These are phyloP conservation scores for Arctium minus DNA, from an alignment of 129 eudicot genomes.

Conservation along the genomic window DNA sequence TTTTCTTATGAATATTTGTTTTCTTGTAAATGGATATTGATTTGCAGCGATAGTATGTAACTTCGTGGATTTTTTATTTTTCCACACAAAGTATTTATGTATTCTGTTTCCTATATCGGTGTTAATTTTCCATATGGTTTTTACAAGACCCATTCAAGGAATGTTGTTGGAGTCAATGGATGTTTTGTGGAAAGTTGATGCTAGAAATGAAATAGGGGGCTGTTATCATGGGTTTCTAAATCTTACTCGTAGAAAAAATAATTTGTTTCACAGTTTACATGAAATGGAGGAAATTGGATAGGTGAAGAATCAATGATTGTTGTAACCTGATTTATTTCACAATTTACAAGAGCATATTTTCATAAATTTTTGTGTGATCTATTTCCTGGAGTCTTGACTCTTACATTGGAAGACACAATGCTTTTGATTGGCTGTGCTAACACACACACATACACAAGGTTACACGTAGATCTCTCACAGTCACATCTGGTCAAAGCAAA, in stretches of 20 bases:
- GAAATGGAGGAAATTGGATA: neutral
- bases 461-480: neutral
- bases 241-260: neutral
- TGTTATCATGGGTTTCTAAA: neutral
- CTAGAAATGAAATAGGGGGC: neutral
- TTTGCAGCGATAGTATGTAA: neutral
- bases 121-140: neutral
- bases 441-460: neutral
- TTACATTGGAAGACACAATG: neutral
- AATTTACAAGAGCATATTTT: neutral
- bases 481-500: neutral
- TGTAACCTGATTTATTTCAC: neutral
- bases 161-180: neutral
- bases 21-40: neutral
- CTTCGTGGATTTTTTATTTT: neutral
- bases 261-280: constrained; percentile 3
- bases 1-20: neutral
- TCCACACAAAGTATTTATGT: neutral
- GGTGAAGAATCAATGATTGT: neutral
- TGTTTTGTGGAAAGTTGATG: neutral
- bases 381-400: constrained; percentile 4
- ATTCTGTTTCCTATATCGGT: neutral
- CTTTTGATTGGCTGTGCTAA: neutral
- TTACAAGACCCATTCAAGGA: neutral
- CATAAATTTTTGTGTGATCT: neutral